These are phyloP conservation scores for Trametes pubescens DNA, from an alignment of 1,284 basidiomycete species.

Conservation along the genomic window DNA sequence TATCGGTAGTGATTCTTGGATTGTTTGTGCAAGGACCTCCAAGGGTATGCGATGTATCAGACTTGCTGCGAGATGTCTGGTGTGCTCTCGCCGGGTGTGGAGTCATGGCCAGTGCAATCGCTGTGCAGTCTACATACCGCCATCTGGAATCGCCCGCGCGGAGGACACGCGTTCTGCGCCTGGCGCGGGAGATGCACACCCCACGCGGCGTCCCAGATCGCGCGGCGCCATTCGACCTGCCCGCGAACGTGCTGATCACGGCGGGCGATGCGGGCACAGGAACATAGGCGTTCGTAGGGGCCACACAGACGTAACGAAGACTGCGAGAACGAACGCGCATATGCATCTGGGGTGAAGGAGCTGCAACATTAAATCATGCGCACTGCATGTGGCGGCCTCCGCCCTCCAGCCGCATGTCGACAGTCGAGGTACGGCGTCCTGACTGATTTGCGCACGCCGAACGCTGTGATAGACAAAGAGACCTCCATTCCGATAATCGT, in stretches of 20 bases:
- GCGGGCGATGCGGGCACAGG: not conserved
- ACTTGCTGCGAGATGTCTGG: conserved; percentile 4
- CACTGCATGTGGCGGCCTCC: not conserved
- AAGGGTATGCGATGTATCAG: conserved; percentile 1
- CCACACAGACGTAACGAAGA: conserved; percentile 1
- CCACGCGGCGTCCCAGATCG: not conserved
- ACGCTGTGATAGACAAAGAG: not conserved
- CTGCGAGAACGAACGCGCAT: not conserved
- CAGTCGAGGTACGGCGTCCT: not conserved
- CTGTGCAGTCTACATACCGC: conserved; percentile 21
- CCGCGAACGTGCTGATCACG: conserved; percentile 5
- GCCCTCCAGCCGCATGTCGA: not conserved
- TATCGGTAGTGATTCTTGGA: too few relatives aligned
- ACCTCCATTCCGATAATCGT: conserved; percentile 7
- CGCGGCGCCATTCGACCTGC: not conserved
- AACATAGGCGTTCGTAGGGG: not conserved
- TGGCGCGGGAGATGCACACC: conserved; percentile 17
- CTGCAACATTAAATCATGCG: not conserved
- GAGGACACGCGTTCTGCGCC: conserved; percentile 23
- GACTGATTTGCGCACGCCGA: not conserved
- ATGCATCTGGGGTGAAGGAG: not conserved
- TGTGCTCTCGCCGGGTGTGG: not conserved
- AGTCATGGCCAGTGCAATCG: conserved; percentile 9
- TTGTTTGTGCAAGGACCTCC: not conserved
- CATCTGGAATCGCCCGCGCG: conserved; percentile 7